A percentile compares a stretch with the other conserved stretches of the same genome.
phyloP scores from a whole-genome alignment of 1,139 yeast species.

The Yamadazyma triangularis region DNA sequence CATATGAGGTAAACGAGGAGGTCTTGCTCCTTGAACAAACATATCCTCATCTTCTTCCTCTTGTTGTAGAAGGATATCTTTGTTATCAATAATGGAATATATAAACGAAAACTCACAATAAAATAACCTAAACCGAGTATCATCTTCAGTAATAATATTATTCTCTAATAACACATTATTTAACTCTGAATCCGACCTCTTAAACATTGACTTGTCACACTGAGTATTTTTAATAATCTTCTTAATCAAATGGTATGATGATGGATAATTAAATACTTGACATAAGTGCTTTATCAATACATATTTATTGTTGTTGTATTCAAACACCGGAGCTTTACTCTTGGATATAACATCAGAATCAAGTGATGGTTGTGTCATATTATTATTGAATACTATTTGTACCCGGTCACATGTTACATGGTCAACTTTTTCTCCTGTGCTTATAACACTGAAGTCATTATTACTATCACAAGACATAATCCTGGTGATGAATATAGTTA shows the following conservation, averaged over 20 bases:
- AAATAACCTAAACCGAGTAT: slow-evolving; percentile 19
- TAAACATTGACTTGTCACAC: slow-evolving; percentile 17
- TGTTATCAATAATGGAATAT: slow-evolving; percentile 16
- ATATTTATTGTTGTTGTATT: slow-evolving; percentile 9
- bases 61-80: slow-evolving; percentile 14
- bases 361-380: too few species aligned
- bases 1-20: slow-evolving; percentile 1
- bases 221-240: slow-evolving; percentile 21
- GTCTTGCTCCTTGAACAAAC: not conserved
- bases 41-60: slow-evolving; percentile 4
- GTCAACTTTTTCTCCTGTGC: too few species aligned
- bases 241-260: slow-evolving; percentile 37
- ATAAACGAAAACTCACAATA: slow-evolving; percentile 23
- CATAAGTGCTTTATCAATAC: slow-evolving; percentile 33
- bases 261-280: slow-evolving; percentile 36
- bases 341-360: not conserved
- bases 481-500: too few species aligned
- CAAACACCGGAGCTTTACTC: slow-evolving; percentile 9
- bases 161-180: slow-evolving; percentile 20
- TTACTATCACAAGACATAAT: too few species aligned
- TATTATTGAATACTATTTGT: too few species aligned
- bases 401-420: too few species aligned
- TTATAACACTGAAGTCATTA: too few species aligned
- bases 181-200: slow-evolving; percentile 16
- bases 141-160: slow-evolving; percentile 17